Percentiles rank a stretch among this genome's conserved stretches.
Evolutionary conservation across 78 protist species (phyloP).

Genomic region (slime mould (Dictyostelium discoideum)): dicty_2.7 NC_007090.3:3816501-3817000

Average conservation of each 20-base stretch:
- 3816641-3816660: neutral
- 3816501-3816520: conserved; percentile 18
- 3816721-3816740: neutral
- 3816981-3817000: neutral
- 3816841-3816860: neutral
- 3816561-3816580: conserved; percentile 8
- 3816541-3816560: conserved; percentile 10
- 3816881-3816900: conserved; percentile 4
- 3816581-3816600: conserved; percentile 11
- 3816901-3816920: neutral
- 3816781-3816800: conserved; percentile 9
- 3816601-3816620: conserved; percentile 19
- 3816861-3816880: neutral
- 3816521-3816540: neutral
- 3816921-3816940: neutral
- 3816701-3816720: conserved; percentile 2
- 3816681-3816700: neutral
- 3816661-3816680: neutral
- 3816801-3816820: neutral
- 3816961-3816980: neutral
- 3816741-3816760: neutral
- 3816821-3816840: conserved; percentile 14
- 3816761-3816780: neutral
- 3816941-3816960: neutral
- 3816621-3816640: neutral